Evolutionary conservation across 2,329 filamentous ascomycete genomes (phyloP), one percentile per base, ranked within the genome.

Genomic region (Clarireedia monteithiana): DNA sequence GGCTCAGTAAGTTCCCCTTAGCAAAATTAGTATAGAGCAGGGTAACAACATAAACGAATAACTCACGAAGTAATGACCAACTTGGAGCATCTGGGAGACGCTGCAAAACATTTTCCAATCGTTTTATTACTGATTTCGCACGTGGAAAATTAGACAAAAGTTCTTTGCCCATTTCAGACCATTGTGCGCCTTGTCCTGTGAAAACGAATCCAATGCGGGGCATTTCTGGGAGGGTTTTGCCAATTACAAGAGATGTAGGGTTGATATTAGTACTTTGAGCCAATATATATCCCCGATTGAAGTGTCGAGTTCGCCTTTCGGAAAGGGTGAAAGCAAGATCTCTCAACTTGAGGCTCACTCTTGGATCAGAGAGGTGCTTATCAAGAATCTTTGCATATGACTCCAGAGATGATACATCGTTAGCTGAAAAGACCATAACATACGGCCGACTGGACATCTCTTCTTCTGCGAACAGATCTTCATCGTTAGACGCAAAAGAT

Each of bases 101-200:
- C 14, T 56, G 49, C 23, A 56, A 39, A 7, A 48, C 24, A 9
- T n/a, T 23, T 36, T 57, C 48, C 7, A 57, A 23, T 2, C 17
- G 12, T 9, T 51, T 6, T n/a, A 57, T 23, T 6, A 52, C 4
- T 4, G 12, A 23, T 24, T 27, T 48, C 3, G 20, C 46, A 9
- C 14, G 23, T 12, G 49, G 49, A 39, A 40, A 47, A 2, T 6
- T 36, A 9, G 26, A 23, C 42, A 48, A 57, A 17, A 66, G 50
- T 10, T 58, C 59, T 14, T 57, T 55, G 6, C 62, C 64, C 64
- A 66, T 66, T 10, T 56, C 34, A 4, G 55, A 23, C 61, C 63
- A 66, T 49, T 66, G 62, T 1, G 63, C 61, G 14, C 64, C 63
- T 17, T 65, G 64, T 38, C 64, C 64, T 14, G 63, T 63, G 53